These are phyloP conservation scores for Pseudoneurospora amorphoporcata DNA, from an alignment of 495 filamentous ascomycete genomes.

Conservation along the genomic window DNA sequence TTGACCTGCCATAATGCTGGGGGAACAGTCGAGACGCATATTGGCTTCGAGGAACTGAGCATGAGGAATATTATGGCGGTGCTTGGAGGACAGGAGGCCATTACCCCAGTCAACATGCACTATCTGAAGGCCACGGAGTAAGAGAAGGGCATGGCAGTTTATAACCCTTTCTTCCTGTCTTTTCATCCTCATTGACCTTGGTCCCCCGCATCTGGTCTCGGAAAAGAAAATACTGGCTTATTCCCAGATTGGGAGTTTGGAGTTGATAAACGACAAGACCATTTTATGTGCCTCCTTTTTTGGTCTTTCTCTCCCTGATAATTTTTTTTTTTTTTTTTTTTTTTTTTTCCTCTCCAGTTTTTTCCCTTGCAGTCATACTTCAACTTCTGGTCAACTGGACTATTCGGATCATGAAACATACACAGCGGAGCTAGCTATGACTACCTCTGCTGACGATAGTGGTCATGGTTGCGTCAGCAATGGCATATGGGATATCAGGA, in stretches of 20 bases:
- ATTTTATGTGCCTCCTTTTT: neutral
- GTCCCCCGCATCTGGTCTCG: neutral
- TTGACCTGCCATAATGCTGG: constrained; percentile 64
- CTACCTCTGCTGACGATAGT: neutral
- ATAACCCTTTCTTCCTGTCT: neutral
- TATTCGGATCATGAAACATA: neutral
- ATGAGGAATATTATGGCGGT: constrained; percentile 64
- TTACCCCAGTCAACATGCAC: constrained; percentile 58
- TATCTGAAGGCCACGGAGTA: constrained; percentile 22
- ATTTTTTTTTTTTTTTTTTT: neutral
- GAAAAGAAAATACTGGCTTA: neutral
- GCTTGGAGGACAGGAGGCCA: constrained; percentile 38
- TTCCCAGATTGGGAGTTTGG: neutral
- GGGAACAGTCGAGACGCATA: constrained; percentile 58
- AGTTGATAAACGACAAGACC: neutral
- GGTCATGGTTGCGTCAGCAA: neutral
- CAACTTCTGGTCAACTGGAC: neutral
- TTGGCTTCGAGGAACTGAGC: constrained; percentile 60
- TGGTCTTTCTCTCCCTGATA: neutral
- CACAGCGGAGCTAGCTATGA: neutral
- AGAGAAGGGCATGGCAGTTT: neutral
- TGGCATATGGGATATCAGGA: neutral
- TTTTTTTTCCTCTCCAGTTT: neutral
- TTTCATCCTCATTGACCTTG: neutral
- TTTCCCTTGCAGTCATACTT: neutral